Evolutionary conservation across 345 rosid genomes (phyloP).

Genomic region (Gossypium ekmanianum): DNA sequence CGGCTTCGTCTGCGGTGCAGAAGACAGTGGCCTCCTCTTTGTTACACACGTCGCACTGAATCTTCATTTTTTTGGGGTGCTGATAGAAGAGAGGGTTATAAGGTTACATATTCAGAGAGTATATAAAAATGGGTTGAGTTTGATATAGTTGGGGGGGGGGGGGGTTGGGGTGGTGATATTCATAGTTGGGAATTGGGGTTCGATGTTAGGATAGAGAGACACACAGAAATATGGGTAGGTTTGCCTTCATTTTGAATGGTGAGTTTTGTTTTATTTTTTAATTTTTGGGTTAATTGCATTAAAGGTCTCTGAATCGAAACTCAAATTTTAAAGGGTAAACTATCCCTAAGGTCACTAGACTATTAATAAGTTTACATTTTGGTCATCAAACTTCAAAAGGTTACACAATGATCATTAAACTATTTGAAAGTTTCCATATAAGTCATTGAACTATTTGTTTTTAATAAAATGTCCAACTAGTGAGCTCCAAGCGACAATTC

Average conservation of each 20-base stretch:
- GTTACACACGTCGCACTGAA: conserved; percentile 21
- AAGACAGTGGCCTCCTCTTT: conserved; percentile 15
- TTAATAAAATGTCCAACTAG: no score
- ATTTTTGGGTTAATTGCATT: not conserved
- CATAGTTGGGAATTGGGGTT: conserved; percentile 2
- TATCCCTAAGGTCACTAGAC: no score
- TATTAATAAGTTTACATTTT: no score
- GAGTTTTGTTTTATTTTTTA: not conserved
- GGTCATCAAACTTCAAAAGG: no score
- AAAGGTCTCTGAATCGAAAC: no score
- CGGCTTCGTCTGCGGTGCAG: conserved; percentile 24
- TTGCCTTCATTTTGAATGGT: not conserved
- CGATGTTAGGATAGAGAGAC: not conserved
- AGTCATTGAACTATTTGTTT: no score
- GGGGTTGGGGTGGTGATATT: not conserved
- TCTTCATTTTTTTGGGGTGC: conserved; percentile 15
- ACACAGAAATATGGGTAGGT: conserved; percentile 13
- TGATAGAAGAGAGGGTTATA: not conserved
- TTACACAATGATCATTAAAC: no score
- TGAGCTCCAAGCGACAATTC: no score
- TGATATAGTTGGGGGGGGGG: not conserved
- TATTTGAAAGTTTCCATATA: no score
- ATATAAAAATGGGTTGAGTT: not conserved
- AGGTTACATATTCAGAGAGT: not conserved
- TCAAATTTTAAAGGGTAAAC: no score